Percentiles rank a stretch among this genome's conserved stretches.
Evolutionary conservation across 768 basidiomycete genomes (phyloP).

Genomic region (Austroboletus eburneus): DNA sequence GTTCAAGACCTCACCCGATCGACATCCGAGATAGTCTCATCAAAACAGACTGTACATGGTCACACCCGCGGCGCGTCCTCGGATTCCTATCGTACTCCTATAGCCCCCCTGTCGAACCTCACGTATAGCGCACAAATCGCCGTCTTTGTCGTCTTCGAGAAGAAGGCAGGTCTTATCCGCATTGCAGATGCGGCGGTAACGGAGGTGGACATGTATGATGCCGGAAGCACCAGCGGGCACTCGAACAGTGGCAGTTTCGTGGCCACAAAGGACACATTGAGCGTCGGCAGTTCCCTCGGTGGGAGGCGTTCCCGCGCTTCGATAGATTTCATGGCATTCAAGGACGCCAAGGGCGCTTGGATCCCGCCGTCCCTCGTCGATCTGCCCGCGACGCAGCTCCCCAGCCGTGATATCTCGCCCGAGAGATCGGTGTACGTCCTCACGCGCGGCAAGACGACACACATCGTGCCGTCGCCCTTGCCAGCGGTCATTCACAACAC

Average conservation of each 20-base stretch:
- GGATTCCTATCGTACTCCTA: conserved; percentile 32
- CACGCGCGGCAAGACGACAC: conserved; percentile 66
- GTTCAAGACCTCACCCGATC: conserved; percentile 50
- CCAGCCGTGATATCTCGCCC: conserved; percentile 17
- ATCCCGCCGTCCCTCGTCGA: conserved; percentile 25
- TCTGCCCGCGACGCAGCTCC: conserved; percentile 18
- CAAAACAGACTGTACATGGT: conserved; percentile 20
- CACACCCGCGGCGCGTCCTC: conserved; percentile 44
- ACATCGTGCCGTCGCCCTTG: conserved; percentile 64
- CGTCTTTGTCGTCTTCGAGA: conserved; percentile 83
- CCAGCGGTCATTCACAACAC: conserved; percentile 44
- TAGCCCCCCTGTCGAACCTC: conserved; percentile 31
- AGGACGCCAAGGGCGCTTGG: conserved; percentile 30
- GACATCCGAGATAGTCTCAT: conserved; percentile 36
- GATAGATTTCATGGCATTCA: conserved; percentile 41
- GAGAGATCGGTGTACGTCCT: conserved; percentile 53
- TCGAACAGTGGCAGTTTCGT: conserved; percentile 21
- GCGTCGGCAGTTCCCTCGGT: conserved; percentile 20
- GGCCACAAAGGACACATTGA: conserved; percentile 22
- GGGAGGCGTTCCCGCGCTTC: conserved; percentile 39
- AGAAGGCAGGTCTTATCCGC: conserved; percentile 82
- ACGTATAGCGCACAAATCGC: conserved; percentile 69
- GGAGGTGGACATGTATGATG: conserved; percentile 63
- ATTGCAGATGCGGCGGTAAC: conserved; percentile 76
- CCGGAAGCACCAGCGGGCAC: conserved; percentile 8